Evolutionary conservation across 352 stramenopile genomes (phyloP), one percentile per base, ranked within the genome.

Genomic region (Phytophthora crassamura): DNA sequence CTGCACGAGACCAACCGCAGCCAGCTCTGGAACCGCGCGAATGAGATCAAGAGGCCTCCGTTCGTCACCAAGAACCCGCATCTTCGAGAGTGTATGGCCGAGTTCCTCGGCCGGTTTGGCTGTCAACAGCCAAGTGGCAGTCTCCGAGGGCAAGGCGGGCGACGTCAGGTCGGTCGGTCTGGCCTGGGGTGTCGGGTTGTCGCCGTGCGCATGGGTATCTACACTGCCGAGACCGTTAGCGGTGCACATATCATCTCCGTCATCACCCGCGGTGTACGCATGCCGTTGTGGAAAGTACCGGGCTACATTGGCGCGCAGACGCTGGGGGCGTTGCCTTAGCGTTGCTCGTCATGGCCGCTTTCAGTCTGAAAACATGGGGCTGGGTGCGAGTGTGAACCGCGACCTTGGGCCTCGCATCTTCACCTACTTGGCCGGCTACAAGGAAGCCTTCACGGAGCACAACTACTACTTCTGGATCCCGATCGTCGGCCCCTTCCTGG

Each of bases 141-240:
- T 86, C 2, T 84, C 74, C 35, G 63, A 75, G 2, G 65, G 61
- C 47, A 63, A 56, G 30, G 76, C 74, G 32, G 79, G 79, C 45
- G 82, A 74, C 39, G 80, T 72, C 53, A 64, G 81, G 33, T 83
- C 75, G 45, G 80, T 88, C 68, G 83, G 69, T 51, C 64, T 88
- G 4, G 75, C 58, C 61, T 91, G 82, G 80, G 82, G 83, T n/a
- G n/a, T n/a, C n/a, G n/a, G n/a, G n/a, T n/a, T 11, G 70, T 91
- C 33, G 83, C 59, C 7, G 50, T 91, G n/a, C 78, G 74, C 25
- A 74, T 90, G 20, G 78, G 72, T 20, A 72, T 90, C 16, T 79
- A 86, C 64, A 52, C 59, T 30, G 66, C 69, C 0, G 77, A 77
- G 39, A 70, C 72, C 42, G 64, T 85, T 16, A 86, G 76, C 42